Conservation (phyloP, 2,329 filamentous ascomycete genomes). For the Tolypocladium ovalisporum region DNA sequence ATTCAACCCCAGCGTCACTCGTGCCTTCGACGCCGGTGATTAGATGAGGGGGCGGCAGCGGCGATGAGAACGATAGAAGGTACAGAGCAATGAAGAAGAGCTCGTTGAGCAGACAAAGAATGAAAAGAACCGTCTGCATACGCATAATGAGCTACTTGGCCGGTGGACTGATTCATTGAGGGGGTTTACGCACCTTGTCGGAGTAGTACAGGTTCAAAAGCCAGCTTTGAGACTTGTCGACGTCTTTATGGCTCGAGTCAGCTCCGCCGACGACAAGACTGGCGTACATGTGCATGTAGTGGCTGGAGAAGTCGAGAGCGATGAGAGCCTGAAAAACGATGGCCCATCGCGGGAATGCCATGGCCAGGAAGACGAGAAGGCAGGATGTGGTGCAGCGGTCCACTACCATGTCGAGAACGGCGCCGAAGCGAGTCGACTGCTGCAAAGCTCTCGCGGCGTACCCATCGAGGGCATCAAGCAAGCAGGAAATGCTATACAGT, state of each 20-base stretch:
- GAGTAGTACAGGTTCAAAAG: slow-evolving; percentile 93
- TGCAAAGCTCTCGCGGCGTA: slow-evolving; percentile 71
- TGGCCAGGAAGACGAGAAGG: slow-evolving; percentile 85
- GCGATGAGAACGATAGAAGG: slow-evolving; percentile 92
- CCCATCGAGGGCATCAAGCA: slow-evolving; percentile 91
- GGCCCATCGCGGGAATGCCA: slow-evolving; percentile 87
- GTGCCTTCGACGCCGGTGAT: slow-evolving; percentile 49
- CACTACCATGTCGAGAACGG: slow-evolving; percentile 98
- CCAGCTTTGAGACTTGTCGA: slow-evolving; percentile 80
- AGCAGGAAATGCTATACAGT: slow-evolving; percentile 86
- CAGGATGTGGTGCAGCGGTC: slow-evolving; percentile 95
- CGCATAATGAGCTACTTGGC: background rate
- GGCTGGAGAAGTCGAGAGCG: slow-evolving; percentile 83
- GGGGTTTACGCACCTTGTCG: slow-evolving; percentile 61
- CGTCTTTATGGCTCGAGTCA: slow-evolving; percentile 80
- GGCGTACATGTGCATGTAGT: slow-evolving; percentile 99
- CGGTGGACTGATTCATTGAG: background rate
- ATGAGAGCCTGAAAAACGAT: slow-evolving; percentile 93
- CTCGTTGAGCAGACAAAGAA: slow-evolving; percentile 85
- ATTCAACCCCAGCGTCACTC: slow-evolving; percentile 41
- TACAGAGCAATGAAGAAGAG: slow-evolving; percentile 97
- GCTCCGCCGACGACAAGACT: slow-evolving; percentile 79
- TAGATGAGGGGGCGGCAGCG: slow-evolving; percentile 75
- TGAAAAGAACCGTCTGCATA: slow-evolving; percentile 72
- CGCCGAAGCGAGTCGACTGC: slow-evolving; percentile 91